A percentile compares a stretch with the other conserved stretches of the same genome.
Conservation (phyloP, 305 asterid species). For the Fraxinus sp. region DNA sequence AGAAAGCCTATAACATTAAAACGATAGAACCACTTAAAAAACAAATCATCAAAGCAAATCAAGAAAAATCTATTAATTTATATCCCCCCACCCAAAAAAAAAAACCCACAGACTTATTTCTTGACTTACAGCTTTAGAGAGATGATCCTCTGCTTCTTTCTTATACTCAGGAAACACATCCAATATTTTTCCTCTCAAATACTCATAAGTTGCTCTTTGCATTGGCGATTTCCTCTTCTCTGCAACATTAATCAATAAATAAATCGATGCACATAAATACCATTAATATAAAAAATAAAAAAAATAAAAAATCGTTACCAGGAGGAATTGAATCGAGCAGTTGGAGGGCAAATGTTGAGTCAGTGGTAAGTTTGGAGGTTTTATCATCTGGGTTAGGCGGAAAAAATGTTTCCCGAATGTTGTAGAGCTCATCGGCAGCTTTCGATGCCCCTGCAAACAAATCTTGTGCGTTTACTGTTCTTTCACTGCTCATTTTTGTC, state of each 20-base stretch:
- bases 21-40: background rate
- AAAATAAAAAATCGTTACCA: slow-evolving; percentile 47
- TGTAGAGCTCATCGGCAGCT: slow-evolving; percentile 62
- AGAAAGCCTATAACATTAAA: slow-evolving; percentile 10
- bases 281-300: background rate
- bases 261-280: background rate
- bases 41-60: background rate
- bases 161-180: slow-evolving; percentile 74
- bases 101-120: background rate
- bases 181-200: slow-evolving; percentile 75
- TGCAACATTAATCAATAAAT: slow-evolving; percentile 30
- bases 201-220: slow-evolving; percentile 74
- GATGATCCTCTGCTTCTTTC: slow-evolving; percentile 95
- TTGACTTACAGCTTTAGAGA: slow-evolving; percentile 79
- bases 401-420: slow-evolving; percentile 60
- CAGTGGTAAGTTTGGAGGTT: slow-evolving; percentile 43
- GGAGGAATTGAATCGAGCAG: slow-evolving; percentile 66
- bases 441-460: slow-evolving; percentile 42
- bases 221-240: slow-evolving; percentile 65
- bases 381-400: slow-evolving; percentile 62
- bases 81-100: background rate
- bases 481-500: slow-evolving; percentile 32
- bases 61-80: background rate
- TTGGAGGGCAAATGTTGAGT: slow-evolving; percentile 59
- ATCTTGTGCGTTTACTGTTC: slow-evolving; percentile 35